Base-by-base conservation (phyloP, 140 eudicot genomes). In the Stevia rebaudiana region DNA sequence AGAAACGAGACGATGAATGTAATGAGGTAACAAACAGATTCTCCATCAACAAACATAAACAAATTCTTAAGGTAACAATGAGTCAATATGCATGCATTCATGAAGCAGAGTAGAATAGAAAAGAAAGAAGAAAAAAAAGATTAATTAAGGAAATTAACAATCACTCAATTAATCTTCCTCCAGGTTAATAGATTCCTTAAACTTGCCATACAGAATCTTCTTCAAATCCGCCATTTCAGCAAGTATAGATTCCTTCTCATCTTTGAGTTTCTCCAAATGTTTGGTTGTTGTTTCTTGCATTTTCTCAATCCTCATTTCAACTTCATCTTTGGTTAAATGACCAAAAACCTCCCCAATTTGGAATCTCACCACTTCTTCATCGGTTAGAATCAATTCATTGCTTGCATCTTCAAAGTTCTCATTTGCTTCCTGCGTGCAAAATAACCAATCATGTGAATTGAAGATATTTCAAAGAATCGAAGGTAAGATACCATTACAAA, bases 261-360 rank as follows among this genome's bases (percentile, higher is more conserved):
- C 84, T 63, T 78, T 74, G 6, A 88, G 84, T 67, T 94, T 88
- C 80, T 81, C 83, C 78, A 88, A 72, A 79, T 68, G 82, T 71
- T 81, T 85, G 81, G 74, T 58, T 0, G 90, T 82, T 30, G 36
- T 59, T 65, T 83, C 90, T 72, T 82, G 81, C 97, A 94, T 81
- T 71, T 81, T 48, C 42, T 94, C 99, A 8, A 94, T 82, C 78
- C 90, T 80, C 35, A 44, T 78, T 76, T 94, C 99, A 0, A 94
- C 99, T 73, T 94, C 99, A 4, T 94, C 99, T 63, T 72, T 88
- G 2, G 95, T 84, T 53, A 88, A 83, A 57, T 94, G 99, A 58
- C 84, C 94, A 69, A 94, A 94, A 8, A 94, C 88, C 85, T 94
- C 99, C 2, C 99, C 99, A 8, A 94, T 94, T 48, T 94, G 99